phyloP scores from a whole-genome alignment of 2,329 filamentous ascomycete species.

The Fusarium sp. region DNA sequence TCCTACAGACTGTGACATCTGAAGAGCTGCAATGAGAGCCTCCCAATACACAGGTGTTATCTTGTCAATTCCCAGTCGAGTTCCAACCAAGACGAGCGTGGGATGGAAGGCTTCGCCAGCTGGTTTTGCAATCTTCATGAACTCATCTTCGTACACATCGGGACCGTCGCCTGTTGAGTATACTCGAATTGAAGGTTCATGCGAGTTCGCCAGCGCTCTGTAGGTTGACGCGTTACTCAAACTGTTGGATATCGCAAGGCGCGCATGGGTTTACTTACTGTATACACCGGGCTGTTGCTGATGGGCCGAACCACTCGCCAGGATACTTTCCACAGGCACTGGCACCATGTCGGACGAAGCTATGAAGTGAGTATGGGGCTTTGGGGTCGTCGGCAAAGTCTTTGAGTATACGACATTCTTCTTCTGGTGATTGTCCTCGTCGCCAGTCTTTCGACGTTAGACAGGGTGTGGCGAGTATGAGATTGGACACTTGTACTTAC shows the following conservation, averaged over 20 bases:
- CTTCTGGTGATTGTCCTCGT: slow-evolving; percentile 63
- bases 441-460: slow-evolving; percentile 73
- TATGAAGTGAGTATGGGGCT: slow-evolving; percentile 94
- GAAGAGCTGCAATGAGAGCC: slow-evolving; percentile 84
- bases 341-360: slow-evolving; percentile 90
- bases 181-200: slow-evolving; percentile 75
- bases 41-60: slow-evolving; percentile 96
- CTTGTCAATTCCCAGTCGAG: slow-evolving; percentile 90
- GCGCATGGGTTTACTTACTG: slow-evolving; percentile 70
- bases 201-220: slow-evolving; percentile 79
- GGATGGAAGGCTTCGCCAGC: slow-evolving; percentile 76
- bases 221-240: slow-evolving; percentile 6
- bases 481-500: slow-evolving; percentile 56
- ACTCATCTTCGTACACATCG: slow-evolving; percentile 91
- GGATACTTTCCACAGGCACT: slow-evolving; percentile 91
- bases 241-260: background rate
- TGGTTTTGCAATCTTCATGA: slow-evolving; percentile 80
- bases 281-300: slow-evolving; percentile 92
- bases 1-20: slow-evolving; percentile 92
- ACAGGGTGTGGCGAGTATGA: background rate
- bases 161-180: slow-evolving; percentile 91
- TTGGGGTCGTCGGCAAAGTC: slow-evolving; percentile 87
- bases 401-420: slow-evolving; percentile 78
- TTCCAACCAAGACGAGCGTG: slow-evolving; percentile 88
- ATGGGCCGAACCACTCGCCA: slow-evolving; percentile 99